These are phyloP conservation scores for Thalia dealbata DNA, from an alignment of 176 grass and related monocot species.

Conservation along the genomic window DNA sequence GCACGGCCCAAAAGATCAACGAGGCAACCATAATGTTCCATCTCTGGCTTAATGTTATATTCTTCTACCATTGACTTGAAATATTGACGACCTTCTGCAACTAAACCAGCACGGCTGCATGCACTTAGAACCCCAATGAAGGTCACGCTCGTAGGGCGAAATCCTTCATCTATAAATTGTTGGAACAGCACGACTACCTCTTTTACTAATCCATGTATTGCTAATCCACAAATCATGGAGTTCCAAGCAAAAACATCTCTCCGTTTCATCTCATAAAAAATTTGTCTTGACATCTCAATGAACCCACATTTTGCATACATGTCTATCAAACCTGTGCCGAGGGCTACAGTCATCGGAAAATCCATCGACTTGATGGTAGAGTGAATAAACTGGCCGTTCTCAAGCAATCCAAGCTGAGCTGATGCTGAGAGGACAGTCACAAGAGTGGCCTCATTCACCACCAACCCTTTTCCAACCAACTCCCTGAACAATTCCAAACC, in stretches of 20 bases:
- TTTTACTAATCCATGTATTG: conserved; percentile 39
- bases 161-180: conserved; percentile 29
- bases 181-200: conserved; percentile 43
- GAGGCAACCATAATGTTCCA: conserved; percentile 68
- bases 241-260: conserved; percentile 61
- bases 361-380: conserved; percentile 13
- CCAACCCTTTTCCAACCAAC: conserved; percentile 26
- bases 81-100: conserved; percentile 30
- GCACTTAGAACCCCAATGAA: conserved; percentile 67
- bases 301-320: conserved; percentile 69
- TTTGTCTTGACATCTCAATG: conserved; percentile 26
- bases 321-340: conserved; percentile 43
- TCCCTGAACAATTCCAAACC: conserved; percentile 32
- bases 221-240: conserved; percentile 58
- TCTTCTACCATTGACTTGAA: conserved; percentile 50
- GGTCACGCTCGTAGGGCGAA: conserved; percentile 44
- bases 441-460: conserved; percentile 34
- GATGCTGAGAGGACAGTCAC: conserved; percentile 38
- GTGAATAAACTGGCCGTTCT: conserved; percentile 46
- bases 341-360: conserved; percentile 16
- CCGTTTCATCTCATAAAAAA: conserved; percentile 34
- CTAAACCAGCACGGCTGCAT: conserved; percentile 53
- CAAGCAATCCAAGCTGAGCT: conserved; percentile 45
- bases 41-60: conserved; percentile 42
- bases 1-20: conserved; percentile 58